Conservation (phyloP, 2,329 filamentous ascomycete species). For the Fusarium guadeloupense region DNA sequence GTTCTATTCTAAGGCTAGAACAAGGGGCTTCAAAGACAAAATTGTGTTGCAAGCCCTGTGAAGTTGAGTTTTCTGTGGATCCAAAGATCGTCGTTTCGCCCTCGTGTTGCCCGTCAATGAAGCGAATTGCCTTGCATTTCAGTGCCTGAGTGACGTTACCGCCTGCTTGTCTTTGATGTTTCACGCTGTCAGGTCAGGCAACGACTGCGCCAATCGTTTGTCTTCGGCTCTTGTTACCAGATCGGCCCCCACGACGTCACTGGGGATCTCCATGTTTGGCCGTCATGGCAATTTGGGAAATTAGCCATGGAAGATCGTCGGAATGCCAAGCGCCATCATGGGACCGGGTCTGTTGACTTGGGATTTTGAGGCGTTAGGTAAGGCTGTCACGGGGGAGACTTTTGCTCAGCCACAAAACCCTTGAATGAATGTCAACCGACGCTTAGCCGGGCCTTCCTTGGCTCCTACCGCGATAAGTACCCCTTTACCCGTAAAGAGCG, state of each 20-base stretch:
- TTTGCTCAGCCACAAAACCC: slow-evolving; percentile 36
- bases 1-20: slow-evolving; percentile 19
- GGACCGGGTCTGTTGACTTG: not conserved
- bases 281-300: slow-evolving; percentile 31
- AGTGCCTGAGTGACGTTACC: slow-evolving; percentile 35
- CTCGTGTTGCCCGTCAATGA: slow-evolving; percentile 26
- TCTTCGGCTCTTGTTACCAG: slow-evolving; percentile 16
- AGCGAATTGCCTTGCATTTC: slow-evolving; percentile 6
- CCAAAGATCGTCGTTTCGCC: slow-evolving; percentile 31
- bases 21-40: slow-evolving; percentile 15
- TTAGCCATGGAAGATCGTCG: slow-evolving; percentile 30
- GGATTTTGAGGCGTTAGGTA: too few relatives aligned
- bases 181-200: slow-evolving; percentile 10
- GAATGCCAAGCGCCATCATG: slow-evolving; percentile 19
- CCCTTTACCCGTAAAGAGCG: not conserved
- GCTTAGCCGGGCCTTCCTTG: slow-evolving; percentile 25
- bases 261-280: slow-evolving; percentile 32
- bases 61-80: slow-evolving; percentile 11
- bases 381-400: slow-evolving; percentile 2
- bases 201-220: slow-evolving; percentile 9
- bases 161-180: slow-evolving; percentile 1
- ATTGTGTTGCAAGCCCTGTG: slow-evolving; percentile 2
- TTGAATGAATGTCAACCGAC: not conserved
- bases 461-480: not conserved
- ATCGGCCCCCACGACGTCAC: slow-evolving; percentile 32